Evolutionary conservation across 2,329 filamentous ascomycete species (phyloP), one percentile per base, ranked within the genome.

Genomic region (Calcarisporium arbuscula): DNA sequence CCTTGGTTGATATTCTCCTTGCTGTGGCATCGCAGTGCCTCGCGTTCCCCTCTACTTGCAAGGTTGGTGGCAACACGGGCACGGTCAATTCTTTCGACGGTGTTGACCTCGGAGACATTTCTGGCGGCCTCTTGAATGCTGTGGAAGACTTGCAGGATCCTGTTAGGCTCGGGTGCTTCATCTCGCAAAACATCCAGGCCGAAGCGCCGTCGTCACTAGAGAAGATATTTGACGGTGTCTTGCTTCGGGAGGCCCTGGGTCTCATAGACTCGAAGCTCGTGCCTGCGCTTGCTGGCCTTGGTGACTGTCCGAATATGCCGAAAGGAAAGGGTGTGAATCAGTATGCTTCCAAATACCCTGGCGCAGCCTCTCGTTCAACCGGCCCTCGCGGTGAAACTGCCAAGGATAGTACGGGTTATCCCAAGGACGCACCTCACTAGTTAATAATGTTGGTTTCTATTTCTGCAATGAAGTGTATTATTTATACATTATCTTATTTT

Each of bases 141-240:
- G 27, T 14, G 8, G 31, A n/a, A 3, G 31, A 34, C 28, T 16
- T 34, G 22, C 31, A 34, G 15, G 31, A 34, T 19, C 31, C 31
- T 8, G 22, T 25, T 10, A 16, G 31, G n/a, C 31, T 34, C 10
- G 22, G 31, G 8, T 34, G 31, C 8, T 34, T 34, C 18, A 29
- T 35, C 14, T 19, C 33, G n/a, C 36, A 39, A 19, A 39, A 30
- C 22, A 39, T 39, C 18, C 36, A 35, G 27, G 36, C 36, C 3
- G 36, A 39, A 21, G 36, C 32, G n/a, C 32, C 36, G 5, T 39
- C 32, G 9, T 39, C 36, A 14, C 36, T 39, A 8, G 28, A 34
- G 21, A 35, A 35, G 20, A 19, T 39, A 10, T 30, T 39, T 12
- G 27, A 32, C 8, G 36, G 36, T 11, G 32, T 7, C 14, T 16